Base-by-base conservation (phyloP, 2,329 filamentous ascomycete genomes). In the Albifimbria verrucaria region DNA sequence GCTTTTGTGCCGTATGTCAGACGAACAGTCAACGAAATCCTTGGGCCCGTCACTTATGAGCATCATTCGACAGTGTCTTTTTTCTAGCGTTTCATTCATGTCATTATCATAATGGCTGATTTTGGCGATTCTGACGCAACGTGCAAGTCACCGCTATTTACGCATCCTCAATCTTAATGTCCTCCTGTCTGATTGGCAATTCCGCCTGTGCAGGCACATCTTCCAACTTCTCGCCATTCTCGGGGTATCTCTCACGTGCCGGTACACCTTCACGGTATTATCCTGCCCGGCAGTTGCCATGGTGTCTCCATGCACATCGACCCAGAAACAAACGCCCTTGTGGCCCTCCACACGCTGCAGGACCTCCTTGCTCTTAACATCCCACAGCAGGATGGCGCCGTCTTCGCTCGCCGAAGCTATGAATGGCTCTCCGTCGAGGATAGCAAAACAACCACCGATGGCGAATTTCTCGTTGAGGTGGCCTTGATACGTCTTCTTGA, bases 401-500 rank as follows among this genome's bases (percentile, higher is more conserved):
- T 97, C 90, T 68, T 97, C 93, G 68, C 90, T 95, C 0, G 92
- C 91, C 28, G 88, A 89, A 0, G 86, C 89, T 17, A 92, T 82
- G 62, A 96, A 96, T 0, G 77, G 66, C 22, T 67, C 62, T 3
- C 63, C 67, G 12, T 63, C 72, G 43, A 72, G 62, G 50, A 83
- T 79, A 12, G 90, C 92, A 65, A 97, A 97, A 41, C 87, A 87
- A 4, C 92, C 90, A 3, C 84, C 84, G n/a, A 97, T 79, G 59
- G 90, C 93, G 71, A 89, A 97, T 56, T 87, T 87, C 51, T 84
- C 79, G 68, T 99, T 99, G 51, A 77, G 74, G 65, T 97, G 94
- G 0, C 94, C 94, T 68, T 97, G 92, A 71, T 97, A 99, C 15
- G 94, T 99, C 78, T 99, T 99, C 64, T 96, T 88, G 61, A 94